phyloP scores from a whole-genome alignment of 2,329 filamentous ascomycete species.

The Fonsecaea monophora region DNA sequence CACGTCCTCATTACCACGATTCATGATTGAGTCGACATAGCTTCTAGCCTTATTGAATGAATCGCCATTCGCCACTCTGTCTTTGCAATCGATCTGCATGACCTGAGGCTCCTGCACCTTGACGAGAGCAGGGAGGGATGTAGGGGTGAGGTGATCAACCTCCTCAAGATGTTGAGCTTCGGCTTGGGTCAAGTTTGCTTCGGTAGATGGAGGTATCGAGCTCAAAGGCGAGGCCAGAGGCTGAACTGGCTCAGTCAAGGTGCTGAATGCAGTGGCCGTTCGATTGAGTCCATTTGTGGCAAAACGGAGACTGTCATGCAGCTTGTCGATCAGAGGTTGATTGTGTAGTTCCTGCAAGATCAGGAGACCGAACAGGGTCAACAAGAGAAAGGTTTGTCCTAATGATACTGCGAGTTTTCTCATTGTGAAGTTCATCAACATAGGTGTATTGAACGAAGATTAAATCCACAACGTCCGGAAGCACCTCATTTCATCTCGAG shows the following conservation, averaged over 20 bases:
- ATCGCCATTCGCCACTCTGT: not conserved
- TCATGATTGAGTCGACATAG: conserved; percentile 17
- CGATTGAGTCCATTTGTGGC: conserved; percentile 9
- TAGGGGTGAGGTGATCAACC: not conserved
- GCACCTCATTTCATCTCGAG: not conserved
- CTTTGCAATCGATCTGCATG: conserved; percentile 11
- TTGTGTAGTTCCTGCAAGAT: conserved; percentile 11
- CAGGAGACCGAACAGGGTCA: conserved; percentile 11
- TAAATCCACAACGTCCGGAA: not conserved
- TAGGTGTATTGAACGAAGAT: not conserved
- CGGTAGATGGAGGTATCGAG: not conserved
- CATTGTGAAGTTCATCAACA: not conserved
- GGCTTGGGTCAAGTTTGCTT: not conserved
- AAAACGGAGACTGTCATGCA: conserved; percentile 1
- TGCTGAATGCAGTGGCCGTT: conserved; percentile 33
- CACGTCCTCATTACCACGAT: not conserved
- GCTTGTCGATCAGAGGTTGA: conserved; percentile 12
- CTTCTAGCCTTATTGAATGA: conserved; percentile 1
- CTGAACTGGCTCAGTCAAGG: not conserved
- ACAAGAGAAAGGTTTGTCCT: conserved; percentile 10
- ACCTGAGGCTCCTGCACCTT: not conserved
- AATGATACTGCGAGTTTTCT: conserved; percentile 7
- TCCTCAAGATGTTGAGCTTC: not conserved
- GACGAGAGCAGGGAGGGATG: not conserved
- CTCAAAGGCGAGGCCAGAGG: not conserved